A percentile compares a stretch with the other conserved stretches of the same genome.
These are phyloP conservation scores for Salix arbutifolia DNA, from an alignment of 345 rosid species.

Conservation along the genomic window DNA sequence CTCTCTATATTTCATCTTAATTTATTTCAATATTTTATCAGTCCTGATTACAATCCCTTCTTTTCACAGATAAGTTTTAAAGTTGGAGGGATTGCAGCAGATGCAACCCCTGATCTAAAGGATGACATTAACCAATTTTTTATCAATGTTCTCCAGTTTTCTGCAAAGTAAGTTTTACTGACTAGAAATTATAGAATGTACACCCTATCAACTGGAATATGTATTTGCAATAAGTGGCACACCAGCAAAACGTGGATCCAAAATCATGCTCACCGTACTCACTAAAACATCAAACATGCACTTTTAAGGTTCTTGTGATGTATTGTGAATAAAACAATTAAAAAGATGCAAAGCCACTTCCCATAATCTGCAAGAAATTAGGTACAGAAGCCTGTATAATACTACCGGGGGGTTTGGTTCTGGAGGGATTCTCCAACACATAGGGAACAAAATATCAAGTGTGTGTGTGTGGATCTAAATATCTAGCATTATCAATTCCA, in stretches of 20 bases:
- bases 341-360: neutral
- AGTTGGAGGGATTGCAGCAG: slow-evolving; percentile 69
- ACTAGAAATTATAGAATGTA: neutral
- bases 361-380: neutral
- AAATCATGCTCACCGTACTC: no score
- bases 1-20: neutral
- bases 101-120: slow-evolving; percentile 59
- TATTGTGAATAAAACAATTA: neutral
- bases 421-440: neutral
- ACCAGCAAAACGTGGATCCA: no score
- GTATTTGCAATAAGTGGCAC: no score
- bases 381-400: neutral
- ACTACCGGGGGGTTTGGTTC: neutral
- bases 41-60: slow-evolving; percentile 26
- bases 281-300: no score
- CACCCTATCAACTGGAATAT: neutral
- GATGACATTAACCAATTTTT: slow-evolving; percentile 53
- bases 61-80: slow-evolving; percentile 62
- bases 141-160: slow-evolving; percentile 49
- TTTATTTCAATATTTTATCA: neutral
- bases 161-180: slow-evolving; percentile 60
- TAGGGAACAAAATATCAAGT: neutral
- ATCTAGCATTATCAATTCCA: neutral
- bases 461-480: neutral
- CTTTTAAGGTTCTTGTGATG: no score